Evolutionary conservation across 305 asterid genomes (phyloP).

Genomic region (Fraxinus sp.): DNA sequence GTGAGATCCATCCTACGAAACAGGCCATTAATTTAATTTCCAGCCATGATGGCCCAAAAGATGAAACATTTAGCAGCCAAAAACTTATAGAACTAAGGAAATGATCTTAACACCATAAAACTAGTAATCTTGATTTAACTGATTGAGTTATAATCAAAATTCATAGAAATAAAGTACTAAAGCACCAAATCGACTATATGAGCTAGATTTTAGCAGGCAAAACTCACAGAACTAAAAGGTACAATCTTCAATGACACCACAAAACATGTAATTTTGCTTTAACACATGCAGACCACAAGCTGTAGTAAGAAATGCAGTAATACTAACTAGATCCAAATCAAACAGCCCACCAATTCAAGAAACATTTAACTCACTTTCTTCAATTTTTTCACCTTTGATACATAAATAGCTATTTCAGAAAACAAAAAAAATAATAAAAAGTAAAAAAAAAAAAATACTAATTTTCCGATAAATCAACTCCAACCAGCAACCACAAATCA

Average conservation of each 20-base stretch:
- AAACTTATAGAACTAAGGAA: not conserved
- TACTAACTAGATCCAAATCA: constrained; percentile 23
- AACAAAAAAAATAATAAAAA: not conserved
- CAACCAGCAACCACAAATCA: constrained; percentile 21
- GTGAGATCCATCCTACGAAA: not conserved
- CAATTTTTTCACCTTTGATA: not conserved
- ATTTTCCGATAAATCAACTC: constrained; percentile 20
- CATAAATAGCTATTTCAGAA: constrained; percentile 16
- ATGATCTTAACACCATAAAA: constrained; percentile 9
- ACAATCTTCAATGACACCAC: not conserved
- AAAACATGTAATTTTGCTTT: not conserved
- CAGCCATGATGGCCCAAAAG: constrained; percentile 19
- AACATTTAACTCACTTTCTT: constrained; percentile 20
- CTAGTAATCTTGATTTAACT: not conserved
- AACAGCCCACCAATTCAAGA: constrained; percentile 18
- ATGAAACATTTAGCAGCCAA: constrained; percentile 16
- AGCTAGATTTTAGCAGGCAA: not conserved
- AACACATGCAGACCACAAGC: not conserved
- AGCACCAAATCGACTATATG: not conserved
- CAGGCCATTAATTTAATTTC: not conserved
- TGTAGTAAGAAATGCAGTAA: constrained; percentile 6
- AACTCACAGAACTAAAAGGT: not conserved
- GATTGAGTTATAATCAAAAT: not conserved
- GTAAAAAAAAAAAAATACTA: not conserved
- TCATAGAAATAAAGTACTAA: constrained; percentile 9